Conservation (phyloP, 116 monocot species). For the Phalaenopsis hybrid region DNA sequence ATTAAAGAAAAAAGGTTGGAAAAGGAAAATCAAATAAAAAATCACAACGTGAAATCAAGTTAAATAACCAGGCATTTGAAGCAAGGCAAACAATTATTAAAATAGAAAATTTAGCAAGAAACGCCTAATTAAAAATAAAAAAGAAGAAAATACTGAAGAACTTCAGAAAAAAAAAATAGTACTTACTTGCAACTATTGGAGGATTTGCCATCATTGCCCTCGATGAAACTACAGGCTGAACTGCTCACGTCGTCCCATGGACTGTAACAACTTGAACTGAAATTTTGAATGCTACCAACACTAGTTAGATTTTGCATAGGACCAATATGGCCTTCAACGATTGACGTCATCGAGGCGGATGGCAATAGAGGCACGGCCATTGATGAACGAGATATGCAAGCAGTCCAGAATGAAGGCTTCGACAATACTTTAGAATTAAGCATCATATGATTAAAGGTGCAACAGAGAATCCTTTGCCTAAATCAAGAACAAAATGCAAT, state of each 20-base stretch:
- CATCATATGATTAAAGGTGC: background rate
- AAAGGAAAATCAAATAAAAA: background rate
- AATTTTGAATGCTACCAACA: background rate
- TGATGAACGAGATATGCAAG: constrained; percentile 1
- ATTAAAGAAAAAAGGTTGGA: background rate
- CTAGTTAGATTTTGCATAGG: background rate
- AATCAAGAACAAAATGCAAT: background rate
- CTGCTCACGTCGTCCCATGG: background rate
- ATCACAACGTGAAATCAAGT: background rate
- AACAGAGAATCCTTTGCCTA: background rate
- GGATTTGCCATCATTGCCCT: background rate
- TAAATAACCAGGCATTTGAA: background rate
- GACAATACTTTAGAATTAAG: background rate
- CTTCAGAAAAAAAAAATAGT: background rate
- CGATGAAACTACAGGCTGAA: background rate
- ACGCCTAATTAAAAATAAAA: background rate
- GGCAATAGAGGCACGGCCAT: background rate
- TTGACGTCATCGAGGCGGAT: background rate
- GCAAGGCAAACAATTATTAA: background rate
- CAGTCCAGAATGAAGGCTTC: background rate
- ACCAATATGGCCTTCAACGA: background rate
- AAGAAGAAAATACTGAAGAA: background rate
- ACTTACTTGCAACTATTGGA: background rate
- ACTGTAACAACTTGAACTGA: background rate
- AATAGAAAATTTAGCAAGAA: background rate